Evolutionary conservation across 306 rosid genomes (phyloP), one percentile per base, ranked within the genome.

Genomic region (Ziziphus jujuba): DNA sequence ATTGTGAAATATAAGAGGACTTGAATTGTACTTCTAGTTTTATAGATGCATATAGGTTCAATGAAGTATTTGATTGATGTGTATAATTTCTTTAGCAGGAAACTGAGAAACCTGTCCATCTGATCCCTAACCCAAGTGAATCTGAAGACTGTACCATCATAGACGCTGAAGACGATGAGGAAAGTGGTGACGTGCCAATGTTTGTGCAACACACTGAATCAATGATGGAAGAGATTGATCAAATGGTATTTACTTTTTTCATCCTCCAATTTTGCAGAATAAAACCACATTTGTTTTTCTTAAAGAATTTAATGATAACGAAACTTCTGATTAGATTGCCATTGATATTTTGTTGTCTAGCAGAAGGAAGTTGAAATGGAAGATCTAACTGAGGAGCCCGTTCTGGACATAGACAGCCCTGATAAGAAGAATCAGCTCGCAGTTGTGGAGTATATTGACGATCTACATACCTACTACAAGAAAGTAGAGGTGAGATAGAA

Each of bases 151-250:
- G 67, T 45, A 57, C 63, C 57, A 75, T 76, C 45, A 35, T 50
- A 54, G 89, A 76, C 64, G 82, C 71, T 24, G 89, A 76, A 34
- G 84, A 73, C 55, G 23, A 51, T 5, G 66, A 65, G 71, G 69
- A 28, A 9, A 71, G 61, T 9, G 40, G 64, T 10, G 81, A 75
- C 19, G 82, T 76, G 52, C 87, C 89, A 31, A 85, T 85, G 87
- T 85, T 75, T 64, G 89, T 85, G 61, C 83, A 79, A 40, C 87
- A 81, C 66, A 85, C 89, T 12, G 84, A 85, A 74, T 85, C 87
- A n/a, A 76, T 85, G 77, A 53, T 85, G 59, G 87, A 81, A 20
- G 89, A 81, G 59, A 76, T 73, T 63, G 84, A 85, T 72, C 66
- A 70, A 43, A 85, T 81, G 89, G 89, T 85, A 76, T 48, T 75